Percentiles rank a stretch among this genome's conserved stretches.
Conservation (phyloP, 2,329 filamentous ascomycete species). For the Monilinia fructigena region DNA sequence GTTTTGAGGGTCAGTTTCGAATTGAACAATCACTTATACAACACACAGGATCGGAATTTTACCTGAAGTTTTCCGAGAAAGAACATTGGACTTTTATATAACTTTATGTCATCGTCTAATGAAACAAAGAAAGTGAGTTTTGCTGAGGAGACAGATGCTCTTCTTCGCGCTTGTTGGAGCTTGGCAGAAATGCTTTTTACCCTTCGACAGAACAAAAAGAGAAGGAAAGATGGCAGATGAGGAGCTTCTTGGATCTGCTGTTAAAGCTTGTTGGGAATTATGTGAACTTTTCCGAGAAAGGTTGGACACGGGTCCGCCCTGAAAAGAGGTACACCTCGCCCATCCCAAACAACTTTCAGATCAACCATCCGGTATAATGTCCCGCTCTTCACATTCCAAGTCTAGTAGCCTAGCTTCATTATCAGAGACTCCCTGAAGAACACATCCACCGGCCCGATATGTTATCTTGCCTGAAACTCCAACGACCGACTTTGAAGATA, state of each 20-base stretch:
- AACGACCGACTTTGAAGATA: slow-evolving; percentile 93
- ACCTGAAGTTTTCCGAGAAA: slow-evolving; percentile 82
- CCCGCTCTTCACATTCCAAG: slow-evolving; percentile 37
- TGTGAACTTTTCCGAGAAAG: slow-evolving; percentile 92
- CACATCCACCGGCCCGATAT: slow-evolving; percentile 27
- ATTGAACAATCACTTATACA: slow-evolving; percentile 92
- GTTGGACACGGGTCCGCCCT: slow-evolving; percentile 84
- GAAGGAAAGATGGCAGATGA: slow-evolving; percentile 74
- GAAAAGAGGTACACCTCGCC: slow-evolving; percentile 80
- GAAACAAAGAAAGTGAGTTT: slow-evolving; percentile 82
- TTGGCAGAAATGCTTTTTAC: slow-evolving; percentile 92
- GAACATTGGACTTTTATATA: slow-evolving; percentile 91
- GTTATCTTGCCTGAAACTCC: slow-evolving; percentile 70
- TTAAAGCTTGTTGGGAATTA: slow-evolving; percentile 92
- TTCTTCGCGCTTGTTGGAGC: slow-evolving; percentile 84
- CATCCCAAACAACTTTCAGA: slow-evolving; percentile 72
- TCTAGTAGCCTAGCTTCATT: slow-evolving; percentile 50
- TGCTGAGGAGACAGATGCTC: slow-evolving; percentile 77
- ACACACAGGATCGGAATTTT: slow-evolving; percentile 79
- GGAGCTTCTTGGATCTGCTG: slow-evolving; percentile 80
- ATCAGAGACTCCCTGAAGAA: slow-evolving; percentile 47
- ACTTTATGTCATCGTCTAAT: slow-evolving; percentile 93
- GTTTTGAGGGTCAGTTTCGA: slow-evolving; percentile 91
- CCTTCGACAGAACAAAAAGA: slow-evolving; percentile 74
- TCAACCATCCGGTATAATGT: slow-evolving; percentile 24